These are phyloP conservation scores for Hypoxylon trugodes DNA, from an alignment of 495 filamentous ascomycete species.

Conservation along the genomic window DNA sequence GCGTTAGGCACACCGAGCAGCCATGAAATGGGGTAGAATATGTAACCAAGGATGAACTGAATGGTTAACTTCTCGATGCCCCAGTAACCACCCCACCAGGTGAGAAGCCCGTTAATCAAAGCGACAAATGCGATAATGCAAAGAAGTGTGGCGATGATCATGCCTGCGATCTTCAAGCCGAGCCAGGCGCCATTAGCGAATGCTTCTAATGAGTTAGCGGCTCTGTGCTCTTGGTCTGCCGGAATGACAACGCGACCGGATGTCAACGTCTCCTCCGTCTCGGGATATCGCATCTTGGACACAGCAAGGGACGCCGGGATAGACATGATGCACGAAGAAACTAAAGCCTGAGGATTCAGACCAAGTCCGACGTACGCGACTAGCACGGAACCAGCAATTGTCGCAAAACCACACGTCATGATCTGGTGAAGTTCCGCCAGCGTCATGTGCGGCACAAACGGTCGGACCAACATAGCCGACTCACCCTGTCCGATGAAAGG, in stretches of 20 bases:
- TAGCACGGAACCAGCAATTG: constrained; percentile 75
- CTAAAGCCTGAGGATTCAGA: constrained; percentile 82
- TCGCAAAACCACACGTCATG: constrained; percentile 78
- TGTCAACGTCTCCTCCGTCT: constrained; percentile 84
- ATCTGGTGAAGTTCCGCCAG: constrained; percentile 87
- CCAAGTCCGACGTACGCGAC: constrained; percentile 83
- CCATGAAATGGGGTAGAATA: constrained; percentile 87
- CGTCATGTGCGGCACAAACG: constrained; percentile 84
- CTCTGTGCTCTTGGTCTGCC: constrained; percentile 70
- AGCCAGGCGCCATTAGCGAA: constrained; percentile 90
- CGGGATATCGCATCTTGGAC: constrained; percentile 87
- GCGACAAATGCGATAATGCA: constrained; percentile 86
- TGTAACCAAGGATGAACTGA: constrained; percentile 79
- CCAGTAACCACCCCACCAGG: constrained; percentile 89
- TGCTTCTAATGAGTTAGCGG: constrained; percentile 84
- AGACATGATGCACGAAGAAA: constrained; percentile 92
- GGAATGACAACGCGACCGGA: constrained; percentile 82
- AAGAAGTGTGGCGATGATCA: constrained; percentile 79
- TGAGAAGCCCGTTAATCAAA: constrained; percentile 78
- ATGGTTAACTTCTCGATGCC: constrained; percentile 78
- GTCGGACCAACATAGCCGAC: constrained; percentile 88
- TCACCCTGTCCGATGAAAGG: constrained; percentile 96
- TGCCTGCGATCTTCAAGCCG: constrained; percentile 86
- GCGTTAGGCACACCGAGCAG: constrained; percentile 81
- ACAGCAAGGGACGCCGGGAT: constrained; percentile 88